Evolutionary conservation across 139 green algal genomes (phyloP).

Genomic region (Picocystis salinarum): DNA sequence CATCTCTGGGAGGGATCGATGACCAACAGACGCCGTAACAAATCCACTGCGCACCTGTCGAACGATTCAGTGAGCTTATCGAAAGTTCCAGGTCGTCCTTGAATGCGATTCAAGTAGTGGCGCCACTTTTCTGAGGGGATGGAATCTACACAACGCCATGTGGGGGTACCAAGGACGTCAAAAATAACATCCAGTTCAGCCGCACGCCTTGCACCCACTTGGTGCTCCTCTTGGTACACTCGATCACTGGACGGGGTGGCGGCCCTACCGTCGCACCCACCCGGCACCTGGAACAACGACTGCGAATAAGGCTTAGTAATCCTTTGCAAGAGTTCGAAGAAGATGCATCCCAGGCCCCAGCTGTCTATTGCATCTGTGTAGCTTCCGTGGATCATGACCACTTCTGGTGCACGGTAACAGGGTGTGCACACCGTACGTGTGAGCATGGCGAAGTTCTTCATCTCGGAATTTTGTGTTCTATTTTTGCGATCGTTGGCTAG

Average conservation of each 20-base stretch:
- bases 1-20: slow-evolving; percentile 57
- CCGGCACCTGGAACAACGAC: too few species aligned
- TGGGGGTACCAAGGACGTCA: slow-evolving; percentile 65
- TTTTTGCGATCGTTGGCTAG: too few species aligned
- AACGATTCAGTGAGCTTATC: too few species aligned
- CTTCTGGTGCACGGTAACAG: slow-evolving; percentile 17
- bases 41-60: slow-evolving; percentile 62
- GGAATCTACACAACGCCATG: slow-evolving; percentile 49
- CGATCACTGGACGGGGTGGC: neutral
- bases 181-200: slow-evolving; percentile 65
- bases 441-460: too few species aligned
- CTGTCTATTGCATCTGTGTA: neutral
- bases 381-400: slow-evolving; percentile 5
- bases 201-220: too few species aligned
- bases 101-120: slow-evolving; percentile 41
- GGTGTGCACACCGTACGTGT: slow-evolving; percentile 38
- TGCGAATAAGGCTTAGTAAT: neutral
- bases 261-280: too few species aligned
- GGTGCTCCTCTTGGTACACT: too few species aligned
- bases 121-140: slow-evolving; percentile 44
- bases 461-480: too few species aligned
- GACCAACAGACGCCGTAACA: slow-evolving; percentile 58
- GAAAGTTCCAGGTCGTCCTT: too few species aligned
- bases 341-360: neutral
- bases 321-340: neutral